Conservation (phyloP, 2,329 filamentous ascomycete species). For the Talaromyces marneffei region DNA sequence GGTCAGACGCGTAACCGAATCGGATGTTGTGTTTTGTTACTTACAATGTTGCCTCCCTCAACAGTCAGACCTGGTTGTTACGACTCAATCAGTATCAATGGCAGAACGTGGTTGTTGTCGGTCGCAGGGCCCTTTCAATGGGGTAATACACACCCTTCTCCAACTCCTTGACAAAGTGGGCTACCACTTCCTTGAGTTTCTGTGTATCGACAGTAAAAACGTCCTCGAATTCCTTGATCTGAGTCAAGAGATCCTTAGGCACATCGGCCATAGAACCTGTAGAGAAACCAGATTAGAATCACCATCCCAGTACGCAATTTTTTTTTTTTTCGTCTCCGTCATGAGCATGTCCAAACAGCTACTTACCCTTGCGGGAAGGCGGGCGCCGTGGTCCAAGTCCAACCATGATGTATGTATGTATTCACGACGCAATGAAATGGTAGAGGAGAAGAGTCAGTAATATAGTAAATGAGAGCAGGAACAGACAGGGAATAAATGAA, state of each 20-base stretch:
- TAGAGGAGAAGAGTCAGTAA: constrained; percentile 1
- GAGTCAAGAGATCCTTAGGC: constrained; percentile 71
- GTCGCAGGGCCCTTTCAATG: neutral
- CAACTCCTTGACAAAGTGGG: constrained; percentile 84
- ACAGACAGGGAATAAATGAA: neutral
- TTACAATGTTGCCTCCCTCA: constrained; percentile 86
- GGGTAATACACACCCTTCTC: constrained; percentile 61
- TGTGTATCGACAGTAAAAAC: constrained; percentile 69
- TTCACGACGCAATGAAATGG: neutral
- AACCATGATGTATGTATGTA: constrained; percentile 50
- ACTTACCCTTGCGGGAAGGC: constrained; percentile 69
- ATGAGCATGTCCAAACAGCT: constrained; percentile 12
- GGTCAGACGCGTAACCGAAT: neutral
- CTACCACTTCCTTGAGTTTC: constrained; percentile 83
- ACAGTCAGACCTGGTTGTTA: constrained; percentile 62
- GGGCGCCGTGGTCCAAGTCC: constrained; percentile 58
- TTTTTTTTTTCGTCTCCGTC: neutral
- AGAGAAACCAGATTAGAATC: neutral
- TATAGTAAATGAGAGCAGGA: no score
- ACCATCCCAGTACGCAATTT: constrained; percentile 14
- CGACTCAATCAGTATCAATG: constrained; percentile 9
- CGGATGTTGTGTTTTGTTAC: constrained; percentile 30
- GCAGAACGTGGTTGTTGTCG: neutral
- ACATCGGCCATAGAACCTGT: constrained; percentile 85
- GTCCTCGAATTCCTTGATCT: constrained; percentile 80